Evolutionary conservation across 805 yeast species (phyloP), one percentile per base, ranked within the genome.

Genomic region (Yarrowia divulgata): DNA sequence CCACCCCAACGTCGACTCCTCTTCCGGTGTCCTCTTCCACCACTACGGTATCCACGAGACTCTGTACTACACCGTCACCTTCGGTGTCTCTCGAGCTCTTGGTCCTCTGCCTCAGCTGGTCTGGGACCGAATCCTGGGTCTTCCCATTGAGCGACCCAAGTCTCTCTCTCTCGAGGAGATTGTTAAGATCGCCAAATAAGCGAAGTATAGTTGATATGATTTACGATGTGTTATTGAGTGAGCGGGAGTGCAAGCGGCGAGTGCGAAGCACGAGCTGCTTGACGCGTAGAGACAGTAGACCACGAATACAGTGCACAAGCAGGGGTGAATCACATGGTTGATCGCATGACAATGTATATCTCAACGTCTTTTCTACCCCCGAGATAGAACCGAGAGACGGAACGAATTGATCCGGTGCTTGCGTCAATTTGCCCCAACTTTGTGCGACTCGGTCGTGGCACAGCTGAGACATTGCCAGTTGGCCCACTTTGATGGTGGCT

Each of bases 131-230:
- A 93, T 93, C 74, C 82, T 88, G 71, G 95, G 95, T 77, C 79
- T 86, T 74, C 88, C 96, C 75, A 89, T 90, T 77, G 96, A 90
- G 84, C 89, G 96, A 84, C 95, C 95, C 82, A 90, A 90, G 83
- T 88, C 97, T 72, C 91, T 92, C 91, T 90, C 97, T 71, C 91
- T 97, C 73, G 94, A 91, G 83, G 92, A 92, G 83, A 91, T 90
- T 85, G 88, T 87, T 78, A 92, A 91, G 85, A 83, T 91, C 80
- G 96, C 70, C 42, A 69, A 69, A 37, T 69, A 69, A 57, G 63
- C 63, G 63, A 19, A 29, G 35, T 57, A 57, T 57, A 57, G 48
- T 57, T 57, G 46, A 55, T 55, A 57, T 42, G 63, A 57, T 57
- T 57, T 40, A 57, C 48, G 63, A 57, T 57, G 63, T 57, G 39